Percentiles rank a stretch among this genome's conserved stretches.
phyloP scores from a whole-genome alignment of 2,329 filamentous ascomycete species.

The Exophiala sideris region DNA sequence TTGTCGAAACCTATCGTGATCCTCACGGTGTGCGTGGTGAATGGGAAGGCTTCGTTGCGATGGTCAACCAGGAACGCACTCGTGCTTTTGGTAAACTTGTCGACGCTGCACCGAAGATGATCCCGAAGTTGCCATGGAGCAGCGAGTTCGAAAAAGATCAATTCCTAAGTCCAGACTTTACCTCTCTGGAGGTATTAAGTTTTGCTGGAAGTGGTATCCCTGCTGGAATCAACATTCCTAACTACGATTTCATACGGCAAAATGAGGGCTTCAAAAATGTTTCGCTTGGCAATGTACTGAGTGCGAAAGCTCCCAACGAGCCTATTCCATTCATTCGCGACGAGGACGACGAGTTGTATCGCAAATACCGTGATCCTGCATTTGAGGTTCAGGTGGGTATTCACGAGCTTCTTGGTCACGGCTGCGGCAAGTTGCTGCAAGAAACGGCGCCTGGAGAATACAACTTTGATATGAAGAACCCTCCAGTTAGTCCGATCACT shows the following conservation, averaged over 20 bases:
- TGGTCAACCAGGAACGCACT: slow-evolving; percentile 84
- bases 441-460: slow-evolving; percentile 77
- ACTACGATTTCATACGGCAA: slow-evolving; percentile 59
- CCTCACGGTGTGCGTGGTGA: slow-evolving; percentile 77
- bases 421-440: slow-evolving; percentile 89
- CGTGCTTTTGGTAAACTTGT: slow-evolving; percentile 83
- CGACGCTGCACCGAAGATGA: slow-evolving; percentile 72
- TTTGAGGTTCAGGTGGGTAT: slow-evolving; percentile 97
- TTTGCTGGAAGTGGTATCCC: slow-evolving; percentile 67
- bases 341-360: slow-evolving; percentile 72
- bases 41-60: slow-evolving; percentile 80
- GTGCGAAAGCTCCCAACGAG: slow-evolving; percentile 87
- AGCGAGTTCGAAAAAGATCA: slow-evolving; percentile 93
- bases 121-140: slow-evolving; percentile 84
- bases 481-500: slow-evolving; percentile 75
- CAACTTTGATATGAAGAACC: slow-evolving; percentile 84
- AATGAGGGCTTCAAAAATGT: slow-evolving; percentile 66
- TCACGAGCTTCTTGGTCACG: slow-evolving; percentile 84
- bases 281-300: slow-evolving; percentile 87
- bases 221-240: slow-evolving; percentile 56
- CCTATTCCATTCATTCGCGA: slow-evolving; percentile 85
- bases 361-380: slow-evolving; percentile 77
- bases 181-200: slow-evolving; percentile 83
- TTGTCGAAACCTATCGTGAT: slow-evolving; percentile 82
- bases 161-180: slow-evolving; percentile 94